A percentile compares a stretch with the other conserved stretches of the same genome.
Conservation (phyloP, 176 grass and related monocot genomes). For the Pontederia crassipes region DNA sequence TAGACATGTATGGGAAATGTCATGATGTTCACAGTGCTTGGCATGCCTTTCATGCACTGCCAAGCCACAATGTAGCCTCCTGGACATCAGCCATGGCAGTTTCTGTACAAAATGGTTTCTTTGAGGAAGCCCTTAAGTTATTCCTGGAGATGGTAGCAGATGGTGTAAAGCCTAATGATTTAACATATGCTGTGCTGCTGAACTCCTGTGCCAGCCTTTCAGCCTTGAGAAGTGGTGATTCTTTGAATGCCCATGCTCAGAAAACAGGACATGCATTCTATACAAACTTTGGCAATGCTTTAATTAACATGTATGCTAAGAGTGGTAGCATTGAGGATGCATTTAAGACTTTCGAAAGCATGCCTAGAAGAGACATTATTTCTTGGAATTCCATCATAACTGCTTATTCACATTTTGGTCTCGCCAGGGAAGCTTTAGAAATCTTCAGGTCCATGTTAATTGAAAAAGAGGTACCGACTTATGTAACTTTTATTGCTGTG, state of each 20-base stretch:
- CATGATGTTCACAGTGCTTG: conserved; percentile 29
- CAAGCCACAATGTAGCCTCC: conserved; percentile 60
- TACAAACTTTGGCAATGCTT: conserved; percentile 44
- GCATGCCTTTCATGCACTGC: conserved; percentile 33
- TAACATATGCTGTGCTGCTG: conserved; percentile 56
- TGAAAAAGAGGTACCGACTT: conserved; percentile 34
- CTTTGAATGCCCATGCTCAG: conserved; percentile 40
- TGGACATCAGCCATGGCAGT: conserved; percentile 70
- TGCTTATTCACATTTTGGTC: conserved; percentile 53
- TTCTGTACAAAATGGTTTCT: conserved; percentile 48
- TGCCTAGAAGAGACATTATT: conserved; percentile 37
- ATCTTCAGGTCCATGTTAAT: conserved; percentile 45
- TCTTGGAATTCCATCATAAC: conserved; percentile 76
- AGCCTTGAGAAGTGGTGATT: conserved; percentile 50
- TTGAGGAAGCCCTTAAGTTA: conserved; percentile 63
- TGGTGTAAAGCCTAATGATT: conserved; percentile 43
- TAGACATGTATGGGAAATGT: conserved; percentile 87
- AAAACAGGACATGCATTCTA: conserved; percentile 37
- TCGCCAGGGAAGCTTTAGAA: conserved; percentile 43
- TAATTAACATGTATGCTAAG: conserved; percentile 83
- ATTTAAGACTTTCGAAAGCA: conserved; percentile 35
- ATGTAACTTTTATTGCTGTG: conserved; percentile 60
- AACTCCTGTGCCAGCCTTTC: conserved; percentile 62
- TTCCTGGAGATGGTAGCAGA: conserved; percentile 49
- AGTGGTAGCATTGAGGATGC: conserved; percentile 56